Evolutionary conservation across 495 filamentous ascomycete genomes (phyloP).

Genomic region (Lasiosphaeria ovina): DNA sequence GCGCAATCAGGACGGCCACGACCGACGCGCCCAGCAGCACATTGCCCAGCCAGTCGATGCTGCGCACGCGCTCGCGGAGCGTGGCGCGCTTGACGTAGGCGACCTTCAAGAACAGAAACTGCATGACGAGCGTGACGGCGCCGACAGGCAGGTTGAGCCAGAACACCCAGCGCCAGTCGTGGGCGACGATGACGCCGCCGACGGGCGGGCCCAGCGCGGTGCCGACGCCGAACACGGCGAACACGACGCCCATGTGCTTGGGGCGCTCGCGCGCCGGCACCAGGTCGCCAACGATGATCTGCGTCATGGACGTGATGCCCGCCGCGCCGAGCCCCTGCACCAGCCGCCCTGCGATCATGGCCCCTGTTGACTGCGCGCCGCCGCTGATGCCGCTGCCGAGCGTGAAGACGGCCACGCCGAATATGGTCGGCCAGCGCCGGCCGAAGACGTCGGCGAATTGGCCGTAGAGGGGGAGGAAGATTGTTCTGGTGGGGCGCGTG

Average conservation of each 20-base stretch:
- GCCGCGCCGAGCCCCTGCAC: conserved; percentile 78
- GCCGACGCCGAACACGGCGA: conserved; percentile 61
- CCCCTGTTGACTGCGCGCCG: conserved; percentile 36
- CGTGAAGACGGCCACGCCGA: conserved; percentile 32
- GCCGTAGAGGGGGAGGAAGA: conserved; percentile 19
- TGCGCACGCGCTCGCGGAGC: conserved; percentile 15
- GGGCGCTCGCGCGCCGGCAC: conserved; percentile 65
- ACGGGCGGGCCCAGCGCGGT: conserved; percentile 66
- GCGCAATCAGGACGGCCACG: conserved; percentile 29
- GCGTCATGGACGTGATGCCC: conserved; percentile 69
- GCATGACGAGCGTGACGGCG: conserved; percentile 24
- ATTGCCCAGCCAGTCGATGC: conserved; percentile 35
- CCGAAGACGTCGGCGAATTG: conserved; percentile 22
- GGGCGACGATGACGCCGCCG: conserved; percentile 63
- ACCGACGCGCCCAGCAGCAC: conserved; percentile 28
- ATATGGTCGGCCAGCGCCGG: conserved; percentile 10
- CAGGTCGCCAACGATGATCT: conserved; percentile 69
- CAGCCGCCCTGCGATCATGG: conserved; percentile 70
- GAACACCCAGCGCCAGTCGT: conserved; percentile 38
- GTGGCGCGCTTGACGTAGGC: conserved; percentile 24
- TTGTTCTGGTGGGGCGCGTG: not conserved
- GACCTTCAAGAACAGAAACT: conserved; percentile 33
- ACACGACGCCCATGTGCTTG: conserved; percentile 47
- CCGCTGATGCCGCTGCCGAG: conserved; percentile 42
- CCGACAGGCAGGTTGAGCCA: conserved; percentile 37